These are phyloP conservation scores for Cercospora zeae-maydis DNA, from an alignment of 2,329 filamentous ascomycete genomes.

Conservation along the genomic window DNA sequence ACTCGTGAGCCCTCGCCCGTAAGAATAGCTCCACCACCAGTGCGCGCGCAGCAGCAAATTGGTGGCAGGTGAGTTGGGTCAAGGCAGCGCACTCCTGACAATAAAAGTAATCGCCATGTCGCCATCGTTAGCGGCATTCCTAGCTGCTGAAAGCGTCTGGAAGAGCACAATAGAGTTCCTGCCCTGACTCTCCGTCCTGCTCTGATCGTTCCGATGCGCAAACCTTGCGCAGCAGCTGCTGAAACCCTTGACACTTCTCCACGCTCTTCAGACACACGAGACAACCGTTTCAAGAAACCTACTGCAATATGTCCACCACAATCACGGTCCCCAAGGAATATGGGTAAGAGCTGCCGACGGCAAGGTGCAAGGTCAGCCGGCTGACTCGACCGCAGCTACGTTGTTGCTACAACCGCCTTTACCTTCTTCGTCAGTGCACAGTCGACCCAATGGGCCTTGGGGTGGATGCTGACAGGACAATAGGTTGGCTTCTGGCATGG, in stretches of 20 bases:
- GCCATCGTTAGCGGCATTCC: neutral
- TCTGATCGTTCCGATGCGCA: neutral
- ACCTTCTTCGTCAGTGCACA: constrained; percentile 46
- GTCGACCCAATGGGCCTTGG: neutral
- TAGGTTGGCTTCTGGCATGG: constrained; percentile 52
- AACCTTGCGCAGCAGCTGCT: neutral
- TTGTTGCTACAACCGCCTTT: constrained; percentile 53
- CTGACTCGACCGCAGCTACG: constrained; percentile 45
- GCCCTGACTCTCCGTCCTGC: neutral
- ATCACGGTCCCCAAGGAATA: constrained; percentile 49
- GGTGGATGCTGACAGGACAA: constrained; percentile 4
- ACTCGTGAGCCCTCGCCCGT: neutral
- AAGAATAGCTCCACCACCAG: constrained; percentile 2
- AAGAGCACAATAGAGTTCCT: neutral
- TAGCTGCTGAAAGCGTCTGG: neutral
- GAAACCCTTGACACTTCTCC: neutral
- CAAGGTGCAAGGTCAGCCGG: neutral
- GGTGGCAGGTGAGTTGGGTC: neutral
- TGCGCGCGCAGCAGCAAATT: constrained; percentile 1
- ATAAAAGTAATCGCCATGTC: too few relatives aligned
- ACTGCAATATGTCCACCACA: constrained; percentile 27
- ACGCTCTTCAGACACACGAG: neutral
- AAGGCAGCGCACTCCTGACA: too few relatives aligned
- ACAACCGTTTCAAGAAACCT: neutral
- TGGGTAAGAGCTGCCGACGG: constrained; percentile 39